Evolutionary conservation across 768 basidiomycete genomes (phyloP).

Genomic region (Mrakia hoshinonis): DNA sequence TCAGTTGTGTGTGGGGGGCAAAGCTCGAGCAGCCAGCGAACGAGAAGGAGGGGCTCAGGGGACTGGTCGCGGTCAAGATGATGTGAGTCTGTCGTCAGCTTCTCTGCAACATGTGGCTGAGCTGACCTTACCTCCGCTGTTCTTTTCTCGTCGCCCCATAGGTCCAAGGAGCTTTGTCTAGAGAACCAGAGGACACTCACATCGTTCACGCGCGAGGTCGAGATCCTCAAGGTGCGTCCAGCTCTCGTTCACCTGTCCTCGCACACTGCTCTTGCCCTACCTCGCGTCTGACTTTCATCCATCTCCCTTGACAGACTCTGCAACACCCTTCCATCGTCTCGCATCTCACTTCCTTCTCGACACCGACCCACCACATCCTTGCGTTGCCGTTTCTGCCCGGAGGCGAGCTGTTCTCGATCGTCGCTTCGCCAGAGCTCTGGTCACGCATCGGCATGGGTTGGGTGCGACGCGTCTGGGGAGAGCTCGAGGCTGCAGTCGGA

Average conservation of each 20-base stretch:
- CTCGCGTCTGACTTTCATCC: neutral
- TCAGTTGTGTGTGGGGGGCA: slow-evolving; percentile 26
- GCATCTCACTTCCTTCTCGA: slow-evolving; percentile 61
- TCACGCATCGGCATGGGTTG: slow-evolving; percentile 41
- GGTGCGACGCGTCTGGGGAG: slow-evolving; percentile 61
- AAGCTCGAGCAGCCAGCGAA: neutral
- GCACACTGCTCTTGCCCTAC: too few species aligned
- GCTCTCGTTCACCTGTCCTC: slow-evolving; percentile 7
- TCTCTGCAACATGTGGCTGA: neutral
- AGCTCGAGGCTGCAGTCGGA: slow-evolving; percentile 65
- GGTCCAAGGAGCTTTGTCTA: slow-evolving; percentile 43
- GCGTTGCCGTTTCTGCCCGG: slow-evolving; percentile 67
- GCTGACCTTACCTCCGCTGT: neutral
- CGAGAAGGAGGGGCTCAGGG: slow-evolving; percentile 34
- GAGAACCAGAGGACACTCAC: slow-evolving; percentile 65
- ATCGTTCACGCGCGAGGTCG: slow-evolving; percentile 71
- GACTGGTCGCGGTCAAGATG: slow-evolving; percentile 53
- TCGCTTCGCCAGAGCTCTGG: slow-evolving; percentile 46
- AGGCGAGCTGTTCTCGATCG: slow-evolving; percentile 70
- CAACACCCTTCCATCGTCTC: slow-evolving; percentile 72
- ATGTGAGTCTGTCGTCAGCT: slow-evolving; percentile 34
- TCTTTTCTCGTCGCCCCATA: neutral
- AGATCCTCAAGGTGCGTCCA: slow-evolving; percentile 61
- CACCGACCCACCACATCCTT: slow-evolving; percentile 63
- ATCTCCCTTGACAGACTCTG: slow-evolving; percentile 50